A percentile compares a stretch with the other conserved stretches of the same genome.
Evolutionary conservation across 306 rosid species (phyloP).

Genomic region (Gastrolobium villosum): DNA sequence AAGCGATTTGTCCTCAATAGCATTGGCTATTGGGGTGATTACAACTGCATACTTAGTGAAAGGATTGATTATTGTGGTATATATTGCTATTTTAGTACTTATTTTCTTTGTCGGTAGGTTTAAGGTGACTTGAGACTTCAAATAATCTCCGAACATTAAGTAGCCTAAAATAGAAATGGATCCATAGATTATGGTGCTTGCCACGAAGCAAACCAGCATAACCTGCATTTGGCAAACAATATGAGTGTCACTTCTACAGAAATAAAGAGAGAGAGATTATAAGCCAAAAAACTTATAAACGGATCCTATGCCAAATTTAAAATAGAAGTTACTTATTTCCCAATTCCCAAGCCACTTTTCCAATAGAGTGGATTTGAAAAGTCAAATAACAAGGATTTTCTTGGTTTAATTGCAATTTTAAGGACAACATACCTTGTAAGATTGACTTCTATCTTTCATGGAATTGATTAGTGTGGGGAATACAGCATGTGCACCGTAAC

Average conservation of each 20-base stretch:
- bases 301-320: no score
- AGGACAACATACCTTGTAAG: constrained; percentile 58
- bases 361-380: not conserved
- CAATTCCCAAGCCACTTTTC: no score
- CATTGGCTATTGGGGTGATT: constrained; percentile 60
- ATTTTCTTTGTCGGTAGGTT: constrained; percentile 61
- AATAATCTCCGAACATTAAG: constrained; percentile 59
- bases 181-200: constrained; percentile 62
- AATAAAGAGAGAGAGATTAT: constrained; percentile 53
- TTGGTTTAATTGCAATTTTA: no score
- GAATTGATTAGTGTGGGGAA: constrained; percentile 73
- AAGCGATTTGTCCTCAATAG: constrained; percentile 56
- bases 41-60: constrained; percentile 63
- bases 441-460: constrained; percentile 67
- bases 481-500: constrained; percentile 71
- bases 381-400: not conserved
- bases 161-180: constrained; percentile 65
- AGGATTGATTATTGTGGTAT: constrained; percentile 64
- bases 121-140: constrained; percentile 63
- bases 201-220: constrained; percentile 57
- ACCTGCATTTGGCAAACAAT: constrained; percentile 55
- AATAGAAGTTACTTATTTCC: no score
- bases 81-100: constrained; percentile 62
- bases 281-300: no score
- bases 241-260: not conserved